Base-by-base conservation (phyloP, 805 yeast genomes). In the Ogataea saltuana region DNA sequence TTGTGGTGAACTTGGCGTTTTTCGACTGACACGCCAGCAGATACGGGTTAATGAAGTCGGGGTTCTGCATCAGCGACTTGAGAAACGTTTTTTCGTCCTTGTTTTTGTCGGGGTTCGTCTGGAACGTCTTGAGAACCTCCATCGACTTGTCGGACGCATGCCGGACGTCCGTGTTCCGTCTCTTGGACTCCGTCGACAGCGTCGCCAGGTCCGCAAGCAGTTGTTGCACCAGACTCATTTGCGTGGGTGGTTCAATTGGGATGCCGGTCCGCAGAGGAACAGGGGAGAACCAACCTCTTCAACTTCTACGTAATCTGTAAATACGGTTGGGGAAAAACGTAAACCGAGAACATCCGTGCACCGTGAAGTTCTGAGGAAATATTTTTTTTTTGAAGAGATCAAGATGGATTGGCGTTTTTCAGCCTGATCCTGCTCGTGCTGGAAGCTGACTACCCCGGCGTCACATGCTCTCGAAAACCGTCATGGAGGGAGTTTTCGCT, bases 401-500 rank as follows among this genome's bases (percentile, higher is more conserved):
- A 25, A 25, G n/a, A 10, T 6, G n/a, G n/a, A 25, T 11, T 25
- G 4, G 10, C n/a, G 4, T 25, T 6, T 25, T 25, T 25, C n/a
- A 12, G n/a, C n/a, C 28, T 25, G 28, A 13, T n/a, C n/a, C n/a
- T n/a, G n/a, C n/a, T n/a, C n/a, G n/a, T n/a, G n/a, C n/a, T n/a
- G n/a, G n/a, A n/a, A n/a, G n/a, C n/a, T n/a, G n/a, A n/a, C n/a
- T n/a, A n/a, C n/a, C n/a, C n/a, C n/a, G n/a, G n/a, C n/a, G n/a
- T n/a, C n/a, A 25, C 33, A 41, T 44, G 23, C 50, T 8, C 11
- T 15, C n/a, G 11, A 34, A 15, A 16, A 34, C 17, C 19, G 17
- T 25, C n/a, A 87, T 91, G 96, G 88, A 89, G 56, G 98, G 99
- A 33, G 76, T 93, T 1, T 88, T 91, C 70, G 98, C 98, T 7